These are phyloP conservation scores for Hypomontagnella submonticulosa DNA, from an alignment of 495 filamentous ascomycete species.

Conservation along the genomic window DNA sequence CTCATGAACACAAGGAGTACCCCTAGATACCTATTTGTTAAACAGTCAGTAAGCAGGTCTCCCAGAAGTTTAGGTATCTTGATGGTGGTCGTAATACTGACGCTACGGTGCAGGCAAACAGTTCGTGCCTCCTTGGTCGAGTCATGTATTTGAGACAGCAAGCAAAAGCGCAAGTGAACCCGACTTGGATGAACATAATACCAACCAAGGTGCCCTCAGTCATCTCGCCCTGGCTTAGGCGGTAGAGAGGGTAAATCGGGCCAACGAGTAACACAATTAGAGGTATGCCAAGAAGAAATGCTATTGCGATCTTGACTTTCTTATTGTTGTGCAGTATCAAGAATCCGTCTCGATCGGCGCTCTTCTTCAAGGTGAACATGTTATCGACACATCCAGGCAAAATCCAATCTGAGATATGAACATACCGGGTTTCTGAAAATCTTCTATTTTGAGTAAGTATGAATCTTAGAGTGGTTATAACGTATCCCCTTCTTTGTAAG, in stretches of 20 bases:
- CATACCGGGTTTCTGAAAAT: conserved; percentile 5
- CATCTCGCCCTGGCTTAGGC: conserved; percentile 21
- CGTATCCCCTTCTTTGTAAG: background rate
- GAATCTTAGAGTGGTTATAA: background rate
- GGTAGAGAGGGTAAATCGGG: conserved; percentile 28
- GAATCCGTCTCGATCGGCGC: background rate
- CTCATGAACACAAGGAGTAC: conserved; percentile 30
- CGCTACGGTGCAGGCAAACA: conserved; percentile 31
- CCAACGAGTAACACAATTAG: conserved; percentile 9
- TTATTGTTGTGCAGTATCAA: background rate
- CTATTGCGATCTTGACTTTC: conserved; percentile 3
- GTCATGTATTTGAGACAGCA: conserved; percentile 19
- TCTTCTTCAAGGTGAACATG: background rate
- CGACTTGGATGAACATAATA: conserved; percentile 30
- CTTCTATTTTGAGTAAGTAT: conserved; percentile 1
- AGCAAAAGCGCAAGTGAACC: conserved; percentile 17
- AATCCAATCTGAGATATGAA: background rate
- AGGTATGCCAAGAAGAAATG: background rate
- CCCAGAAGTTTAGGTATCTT: background rate
- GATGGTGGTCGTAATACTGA: background rate
- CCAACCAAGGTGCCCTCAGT: conserved; percentile 6
- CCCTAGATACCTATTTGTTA: conserved; percentile 19
- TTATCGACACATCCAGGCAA: too few species aligned
- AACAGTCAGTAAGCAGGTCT: background rate
- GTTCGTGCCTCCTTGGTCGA: conserved; percentile 20